Evolutionary conservation across 441 rosid species (phyloP), one percentile per base, ranked within the genome.

Genomic region (Arabidopsis lyrata): DNA sequence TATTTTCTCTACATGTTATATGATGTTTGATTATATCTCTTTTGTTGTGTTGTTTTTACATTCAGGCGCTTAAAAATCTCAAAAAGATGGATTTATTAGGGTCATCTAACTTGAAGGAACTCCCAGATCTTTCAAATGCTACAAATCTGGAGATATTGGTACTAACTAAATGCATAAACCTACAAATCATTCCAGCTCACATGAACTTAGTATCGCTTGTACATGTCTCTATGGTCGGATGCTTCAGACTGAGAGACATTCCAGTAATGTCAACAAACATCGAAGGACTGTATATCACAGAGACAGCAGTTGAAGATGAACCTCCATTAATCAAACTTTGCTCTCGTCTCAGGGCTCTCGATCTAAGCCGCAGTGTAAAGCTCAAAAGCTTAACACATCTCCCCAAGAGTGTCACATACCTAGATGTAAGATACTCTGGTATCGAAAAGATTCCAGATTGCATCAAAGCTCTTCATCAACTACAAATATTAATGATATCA

Each of bases 151-250:
- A 62, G 55, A 9, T 2, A 5, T 11, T 82, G 31, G 20, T 22
- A 2, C 39, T 81, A 5, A 9, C 1, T 4, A 0, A 6, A 16
- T 80, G 75, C 48, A 13, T 0, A 29, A 50, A 62, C 34, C 75
- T 71, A 39, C 35, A 71, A 61, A 12, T 29, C 13, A 8, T 39
- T 52, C 68, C 75, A 15, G 0, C 42, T 50, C 32, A 16, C 5
- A 0, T 90, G 87, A 5, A 84, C 87, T 80, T 54, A 95, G 95
- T 86, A 86, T 42, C 68, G 1, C 35, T 27, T 2, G 1, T 3
- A 3, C 0, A 0, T 0, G 8, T 61, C 1, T 0, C 0, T 0
- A 29, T 62, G 68, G 0, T 0, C 0, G 54, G 54, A 5, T 71
- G 75, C 45, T 27, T 34, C 18, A n/a, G 4, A 1, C 3, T 60